Base-by-base conservation (phyloP, 164 flowering plant species). In the Kalanchoe fedtschenkoi region DNA sequence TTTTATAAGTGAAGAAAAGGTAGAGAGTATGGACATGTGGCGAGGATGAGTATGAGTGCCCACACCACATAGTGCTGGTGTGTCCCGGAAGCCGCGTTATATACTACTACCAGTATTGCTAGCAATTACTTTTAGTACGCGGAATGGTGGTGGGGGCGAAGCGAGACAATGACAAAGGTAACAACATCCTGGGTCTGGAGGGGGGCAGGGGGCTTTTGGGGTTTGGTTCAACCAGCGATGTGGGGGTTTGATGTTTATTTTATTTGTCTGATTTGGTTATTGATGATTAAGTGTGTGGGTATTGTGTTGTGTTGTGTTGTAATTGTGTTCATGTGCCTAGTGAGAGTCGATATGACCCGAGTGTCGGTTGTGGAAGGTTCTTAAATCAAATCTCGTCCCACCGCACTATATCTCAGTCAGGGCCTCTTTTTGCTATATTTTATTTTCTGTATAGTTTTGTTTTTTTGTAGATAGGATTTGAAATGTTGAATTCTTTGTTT, bases 1-100 rank as follows among this genome's bases (percentile, higher is more conserved):
- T 47, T 47, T 47, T 51, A 51, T 39, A 10, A 51, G n/a, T n/a
- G n/a, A n/a, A n/a, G n/a, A 30, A 17, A 51, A 51, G 56, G 33
- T 26, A 2, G 32, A 51, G 32, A 24, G 24, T 51, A 26, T 26
- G 32, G 56, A 51, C 56, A 51, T 26, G 56, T 51, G 33, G 56
- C 33, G 17, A 51, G 56, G 32, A 51, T 51, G 56, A 11, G 32
- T 24, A 51, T 51, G 56, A 11, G 32, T 24, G 24, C 8, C 56
- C 54, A 44, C 53, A 47, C 54, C 54, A 21, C 54, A 47, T 8
- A 22, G 4, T 51, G 32, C 16, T 11, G 56, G 32, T 24, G 56
- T 26, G 32, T 26, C 32, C 56, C 32, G 10, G 55, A 46, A 46
- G 54, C 26, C 28, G 54, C 10, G 54, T 46, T 46, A 8, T 24